Evolutionary conservation across 768 basidiomycete genomes (phyloP), one percentile per base, ranked within the genome.

Genomic region (Gloeopeniophorella convolvens): DNA sequence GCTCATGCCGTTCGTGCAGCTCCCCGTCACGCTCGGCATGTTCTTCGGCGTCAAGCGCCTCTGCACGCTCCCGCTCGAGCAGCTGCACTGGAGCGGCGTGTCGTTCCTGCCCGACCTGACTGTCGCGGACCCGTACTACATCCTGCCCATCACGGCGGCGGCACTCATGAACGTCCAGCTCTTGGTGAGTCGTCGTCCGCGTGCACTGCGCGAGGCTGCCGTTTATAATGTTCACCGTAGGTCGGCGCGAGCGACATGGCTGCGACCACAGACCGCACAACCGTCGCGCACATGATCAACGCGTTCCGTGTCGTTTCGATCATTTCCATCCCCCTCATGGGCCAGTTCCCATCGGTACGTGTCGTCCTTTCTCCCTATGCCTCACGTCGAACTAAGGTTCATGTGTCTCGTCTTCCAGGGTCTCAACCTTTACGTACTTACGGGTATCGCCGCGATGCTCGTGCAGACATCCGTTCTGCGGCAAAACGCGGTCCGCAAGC

Each of bases 41-140:
- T 98, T 98, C 75, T 83, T 91, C 57, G 89, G 79, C 15, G 64
- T 95, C 48, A 80, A 80, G 66, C 70, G 69, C 40, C 75, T 98
- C 72, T 82, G 83, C 58, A 70, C 73, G 42, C 64, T 83, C 37
- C 89, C 89, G 0, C 65, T 96, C 16, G 73, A 74, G 45, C 90
- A 91, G 68, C 64, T 97, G 60, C 74, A 77, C 56, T 70, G 81
- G 54, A 91, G 89, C 50, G 92, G 94, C 0, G 64, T 91, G 26
- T 71, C 66, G 37, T 80, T 82, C 68, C 64, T 94, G 32, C 80
- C 82, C 0, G 86, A 97, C 66, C 67, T 98, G 56, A 90, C 91
- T 0, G 64, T 73, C 3, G 63, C 80, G n/a, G 89, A 90, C 62
- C 90, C 92, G 11, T 80, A 77, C 44, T 85, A 78, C 58, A 65